These are phyloP conservation scores for Zoysia matrella DNA, from an alignment of 202 grass and related monocot genomes.

Conservation along the genomic window DNA sequence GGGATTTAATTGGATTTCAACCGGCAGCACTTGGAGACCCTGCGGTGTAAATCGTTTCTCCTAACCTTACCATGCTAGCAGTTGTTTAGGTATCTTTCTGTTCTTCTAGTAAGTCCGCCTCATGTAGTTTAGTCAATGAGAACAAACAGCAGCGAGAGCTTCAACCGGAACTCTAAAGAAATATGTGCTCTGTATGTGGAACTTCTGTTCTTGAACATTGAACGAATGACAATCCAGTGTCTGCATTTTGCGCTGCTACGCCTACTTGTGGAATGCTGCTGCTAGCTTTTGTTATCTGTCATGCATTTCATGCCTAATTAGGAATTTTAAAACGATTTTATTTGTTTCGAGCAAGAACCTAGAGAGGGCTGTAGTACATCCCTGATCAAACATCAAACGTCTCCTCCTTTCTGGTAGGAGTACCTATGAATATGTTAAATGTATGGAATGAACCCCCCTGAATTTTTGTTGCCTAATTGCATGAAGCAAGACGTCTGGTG, in stretches of 20 bases:
- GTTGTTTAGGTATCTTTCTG: slow-evolving; percentile 52
- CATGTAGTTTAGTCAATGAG: slow-evolving; percentile 52
- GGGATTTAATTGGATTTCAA: slow-evolving; percentile 49
- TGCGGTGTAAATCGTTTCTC: slow-evolving; percentile 62
- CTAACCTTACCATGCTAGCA: slow-evolving; percentile 42
- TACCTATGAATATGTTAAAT: slow-evolving; percentile 18
- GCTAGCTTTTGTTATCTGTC: background rate
- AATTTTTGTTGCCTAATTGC: background rate
- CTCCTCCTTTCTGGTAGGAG: background rate
- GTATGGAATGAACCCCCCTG: background rate
- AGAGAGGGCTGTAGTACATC: background rate
- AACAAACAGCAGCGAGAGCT: slow-evolving; percentile 34
- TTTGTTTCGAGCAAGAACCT: background rate
- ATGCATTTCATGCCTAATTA: background rate
- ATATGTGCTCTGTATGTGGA: slow-evolving; percentile 9
- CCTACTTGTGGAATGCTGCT: no score
- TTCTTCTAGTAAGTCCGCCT: slow-evolving; percentile 43
- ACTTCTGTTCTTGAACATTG: slow-evolving; percentile 41
- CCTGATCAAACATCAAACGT: background rate
- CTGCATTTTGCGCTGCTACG: background rate
- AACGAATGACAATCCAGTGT: slow-evolving; percentile 32
- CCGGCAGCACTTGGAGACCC: slow-evolving; percentile 15
- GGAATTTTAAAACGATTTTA: background rate
- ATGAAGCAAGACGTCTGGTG: background rate
- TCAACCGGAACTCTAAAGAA: slow-evolving; percentile 28